Percentiles rank a stretch among this genome's conserved stretches.
Evolutionary conservation across 495 filamentous ascomycete species (phyloP).

Genomic region (Daldinia bambusicola): DNA sequence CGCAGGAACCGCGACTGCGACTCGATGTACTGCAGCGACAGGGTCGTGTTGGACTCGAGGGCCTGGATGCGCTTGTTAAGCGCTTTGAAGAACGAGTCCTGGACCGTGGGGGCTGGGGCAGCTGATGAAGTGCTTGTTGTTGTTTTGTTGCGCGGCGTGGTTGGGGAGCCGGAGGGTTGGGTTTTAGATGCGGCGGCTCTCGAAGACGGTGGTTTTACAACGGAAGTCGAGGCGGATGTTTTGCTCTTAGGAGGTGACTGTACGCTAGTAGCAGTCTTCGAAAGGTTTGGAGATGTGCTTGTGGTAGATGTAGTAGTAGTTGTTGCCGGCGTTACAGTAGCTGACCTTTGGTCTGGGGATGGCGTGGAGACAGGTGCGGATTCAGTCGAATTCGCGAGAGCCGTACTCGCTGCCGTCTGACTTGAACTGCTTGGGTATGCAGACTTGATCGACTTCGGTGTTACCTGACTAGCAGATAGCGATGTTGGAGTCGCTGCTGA

Average conservation of each 20-base stretch:
- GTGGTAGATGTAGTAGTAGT: slow-evolving; percentile 24
- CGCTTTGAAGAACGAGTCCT: slow-evolving; percentile 98
- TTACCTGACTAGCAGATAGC: slow-evolving; percentile 31
- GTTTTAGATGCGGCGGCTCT: slow-evolving; percentile 26
- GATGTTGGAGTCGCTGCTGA: slow-evolving; percentile 29
- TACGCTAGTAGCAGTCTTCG: slow-evolving; percentile 40
- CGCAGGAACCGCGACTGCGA: slow-evolving; percentile 92
- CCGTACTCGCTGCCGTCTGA: slow-evolving; percentile 26
- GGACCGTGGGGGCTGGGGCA: slow-evolving; percentile 79
- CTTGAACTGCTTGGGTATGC: slow-evolving; percentile 22
- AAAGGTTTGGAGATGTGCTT: slow-evolving; percentile 28
- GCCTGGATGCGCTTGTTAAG: slow-evolving; percentile 90
- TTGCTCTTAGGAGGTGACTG: slow-evolving; percentile 35
- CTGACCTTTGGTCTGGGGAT: slow-evolving; percentile 27
- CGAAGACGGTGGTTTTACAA: slow-evolving; percentile 42
- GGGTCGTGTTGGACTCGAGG: slow-evolving; percentile 89
- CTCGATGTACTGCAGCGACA: slow-evolving; percentile 96
- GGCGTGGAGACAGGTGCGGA: slow-evolving; percentile 17
- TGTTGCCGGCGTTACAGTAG: slow-evolving; percentile 28
- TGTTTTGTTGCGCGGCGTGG: slow-evolving; percentile 53
- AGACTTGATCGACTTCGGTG: slow-evolving; percentile 34
- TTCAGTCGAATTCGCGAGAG: slow-evolving; percentile 21
- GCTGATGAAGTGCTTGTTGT: slow-evolving; percentile 63
- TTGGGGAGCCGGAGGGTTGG: slow-evolving; percentile 40
- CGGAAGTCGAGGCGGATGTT: slow-evolving; percentile 38